These are phyloP conservation scores for Codiaeum variegatum DNA, from an alignment of 441 rosid species.

Conservation along the genomic window DNA sequence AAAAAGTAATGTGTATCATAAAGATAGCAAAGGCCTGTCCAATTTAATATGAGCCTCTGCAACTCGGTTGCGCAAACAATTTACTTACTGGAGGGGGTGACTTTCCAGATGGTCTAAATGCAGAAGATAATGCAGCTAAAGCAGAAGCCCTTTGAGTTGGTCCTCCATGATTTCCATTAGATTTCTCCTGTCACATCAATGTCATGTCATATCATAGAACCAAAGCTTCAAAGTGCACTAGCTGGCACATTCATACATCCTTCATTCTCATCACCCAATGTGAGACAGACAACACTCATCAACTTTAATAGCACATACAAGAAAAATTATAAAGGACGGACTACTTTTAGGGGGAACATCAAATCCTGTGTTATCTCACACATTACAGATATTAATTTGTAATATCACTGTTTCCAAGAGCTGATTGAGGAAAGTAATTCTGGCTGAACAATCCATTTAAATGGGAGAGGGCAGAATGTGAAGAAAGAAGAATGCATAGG, in stretches of 20 bases:
- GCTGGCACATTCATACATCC: background rate
- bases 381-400: too few species aligned
- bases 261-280: constrained; percentile 1
- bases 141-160: constrained; percentile 98
- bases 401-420: background rate
- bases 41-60: background rate
- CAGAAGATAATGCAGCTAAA: constrained; percentile 89
- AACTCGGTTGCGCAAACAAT: constrained; percentile 10
- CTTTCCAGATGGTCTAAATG: constrained; percentile 68
- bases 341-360: background rate
- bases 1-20: background rate
- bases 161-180: constrained; percentile 80
- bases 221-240: constrained; percentile 2
- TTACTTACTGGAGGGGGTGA: constrained; percentile 41
- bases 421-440: background rate
- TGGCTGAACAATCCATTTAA: background rate
- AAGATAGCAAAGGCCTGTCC: background rate
- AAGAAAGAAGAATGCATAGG: background rate
- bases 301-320: background rate
- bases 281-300: background rate
- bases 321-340: background rate
- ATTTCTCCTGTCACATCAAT: constrained; percentile 57
- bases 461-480: background rate
- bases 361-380: background rate
- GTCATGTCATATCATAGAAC: constrained; percentile 17